A percentile compares a stretch with the other conserved stretches of the same genome.
phyloP scores from a whole-genome alignment of 495 filamentous ascomycete genomes.

The Neurospora sp. region DNA sequence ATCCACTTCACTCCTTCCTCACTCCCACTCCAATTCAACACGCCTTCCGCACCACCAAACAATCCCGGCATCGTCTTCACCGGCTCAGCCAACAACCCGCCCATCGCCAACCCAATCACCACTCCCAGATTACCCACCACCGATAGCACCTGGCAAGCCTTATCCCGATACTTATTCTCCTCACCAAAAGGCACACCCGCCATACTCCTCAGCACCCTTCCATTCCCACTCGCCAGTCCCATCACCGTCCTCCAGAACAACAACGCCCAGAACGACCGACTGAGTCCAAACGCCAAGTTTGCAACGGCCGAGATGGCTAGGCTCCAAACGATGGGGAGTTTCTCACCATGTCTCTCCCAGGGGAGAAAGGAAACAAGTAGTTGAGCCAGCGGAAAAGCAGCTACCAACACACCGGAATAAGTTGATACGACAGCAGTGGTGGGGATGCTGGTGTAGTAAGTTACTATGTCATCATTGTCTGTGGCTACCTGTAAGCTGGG shows the following conservation, averaged over 20 bases:
- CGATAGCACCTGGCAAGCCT: constrained; percentile 71
- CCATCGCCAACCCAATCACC: constrained; percentile 44
- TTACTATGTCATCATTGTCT: constrained; percentile 31
- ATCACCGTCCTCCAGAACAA: constrained; percentile 58
- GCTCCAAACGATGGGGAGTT: constrained; percentile 62
- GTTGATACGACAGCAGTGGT: background rate
- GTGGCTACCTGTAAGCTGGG: constrained; percentile 28
- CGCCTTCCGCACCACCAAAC: constrained; percentile 51
- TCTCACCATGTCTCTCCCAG: constrained; percentile 51
- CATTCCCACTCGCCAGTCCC: constrained; percentile 63
- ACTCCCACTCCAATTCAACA: constrained; percentile 21
- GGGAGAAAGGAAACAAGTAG: constrained; percentile 54
- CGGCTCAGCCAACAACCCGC: constrained; percentile 66
- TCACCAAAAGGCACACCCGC: constrained; percentile 59
- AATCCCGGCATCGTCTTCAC: constrained; percentile 50
- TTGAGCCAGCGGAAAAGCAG: constrained; percentile 8
- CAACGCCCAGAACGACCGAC: constrained; percentile 57
- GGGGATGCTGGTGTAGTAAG: background rate
- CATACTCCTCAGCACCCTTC: constrained; percentile 73
- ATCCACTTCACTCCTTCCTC: constrained; percentile 22
- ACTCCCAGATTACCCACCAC: constrained; percentile 72
- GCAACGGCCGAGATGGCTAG: constrained; percentile 59
- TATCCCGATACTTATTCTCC: constrained; percentile 57
- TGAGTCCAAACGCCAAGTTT: constrained; percentile 63
- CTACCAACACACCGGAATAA: constrained; percentile 4